phyloP scores from a whole-genome alignment of 192 early-diverging fungal genomes.

The Umbelopsis sp. region DNA sequence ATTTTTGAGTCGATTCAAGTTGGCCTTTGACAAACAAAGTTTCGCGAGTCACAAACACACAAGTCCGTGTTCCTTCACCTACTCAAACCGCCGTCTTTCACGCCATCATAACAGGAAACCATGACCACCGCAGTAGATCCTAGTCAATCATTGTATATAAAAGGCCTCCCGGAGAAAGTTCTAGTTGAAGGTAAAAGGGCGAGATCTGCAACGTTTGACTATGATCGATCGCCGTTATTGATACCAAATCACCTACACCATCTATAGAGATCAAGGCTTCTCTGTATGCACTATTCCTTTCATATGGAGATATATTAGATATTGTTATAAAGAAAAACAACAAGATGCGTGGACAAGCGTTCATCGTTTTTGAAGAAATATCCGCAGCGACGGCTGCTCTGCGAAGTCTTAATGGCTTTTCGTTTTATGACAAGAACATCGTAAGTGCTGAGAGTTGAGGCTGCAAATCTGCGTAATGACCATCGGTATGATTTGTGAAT shows the following conservation, averaged over 20 bases:
- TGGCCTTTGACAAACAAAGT: too few relatives aligned
- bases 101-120: too few relatives aligned
- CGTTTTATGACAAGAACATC: slow-evolving; percentile 81
- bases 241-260: neutral
- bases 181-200: neutral
- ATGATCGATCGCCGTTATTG: neutral
- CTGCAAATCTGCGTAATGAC: neutral
- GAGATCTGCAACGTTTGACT: neutral
- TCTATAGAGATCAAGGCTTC: slow-evolving; percentile 64
- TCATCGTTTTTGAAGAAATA: slow-evolving; percentile 88
- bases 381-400: slow-evolving; percentile 83
- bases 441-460: slow-evolving; percentile 50
- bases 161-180: slow-evolving; percentile 3
- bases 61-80: too few relatives aligned
- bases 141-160: slow-evolving; percentile 15
- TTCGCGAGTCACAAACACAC: too few relatives aligned
- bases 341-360: slow-evolving; percentile 93
- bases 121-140: slow-evolving; percentile 12
- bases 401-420: slow-evolving; percentile 85
- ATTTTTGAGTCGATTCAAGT: too few relatives aligned
- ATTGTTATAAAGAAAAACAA: slow-evolving; percentile 82
- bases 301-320: slow-evolving; percentile 86
- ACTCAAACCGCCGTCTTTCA: too few relatives aligned
- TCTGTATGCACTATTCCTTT: slow-evolving; percentile 84
- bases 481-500: neutral